Evolutionary conservation across 2,329 filamentous ascomycete genomes (phyloP).

Genomic region (Sclerotinia sclerotiorum): DNA sequence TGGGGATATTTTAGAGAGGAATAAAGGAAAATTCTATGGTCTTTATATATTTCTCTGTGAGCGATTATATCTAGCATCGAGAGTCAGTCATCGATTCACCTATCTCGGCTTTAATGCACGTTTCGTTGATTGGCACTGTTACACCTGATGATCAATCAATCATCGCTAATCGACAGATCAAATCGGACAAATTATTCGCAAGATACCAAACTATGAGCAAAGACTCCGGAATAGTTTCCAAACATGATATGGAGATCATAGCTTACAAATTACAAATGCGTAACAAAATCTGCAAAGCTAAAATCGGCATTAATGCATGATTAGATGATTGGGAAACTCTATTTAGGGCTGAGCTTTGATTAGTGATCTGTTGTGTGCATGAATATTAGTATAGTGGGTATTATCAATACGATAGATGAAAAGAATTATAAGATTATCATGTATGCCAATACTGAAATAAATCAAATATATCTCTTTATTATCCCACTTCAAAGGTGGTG

Average conservation of each 20-base stretch:
- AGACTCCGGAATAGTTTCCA: neutral
- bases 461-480: no score
- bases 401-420: no score
- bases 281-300: neutral
- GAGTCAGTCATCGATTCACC: neutral
- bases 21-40: neutral
- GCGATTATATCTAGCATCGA: neutral
- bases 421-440: no score
- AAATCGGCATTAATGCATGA: conserved; percentile 11
- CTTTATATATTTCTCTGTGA: neutral
- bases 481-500: no score
- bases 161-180: neutral
- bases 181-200: neutral
- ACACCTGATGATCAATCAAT: neutral
- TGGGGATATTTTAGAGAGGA: neutral
- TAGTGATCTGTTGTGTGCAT: neutral
- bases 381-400: neutral
- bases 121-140: neutral
- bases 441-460: no score
- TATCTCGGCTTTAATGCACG: conserved; percentile 12
- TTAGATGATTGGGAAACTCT: neutral
- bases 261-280: neutral
- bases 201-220: neutral
- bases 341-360: neutral
- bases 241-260: neutral